These are phyloP conservation scores for Physaria fendleri DNA, from an alignment of 345 rosid genomes.

Conservation along the genomic window DNA sequence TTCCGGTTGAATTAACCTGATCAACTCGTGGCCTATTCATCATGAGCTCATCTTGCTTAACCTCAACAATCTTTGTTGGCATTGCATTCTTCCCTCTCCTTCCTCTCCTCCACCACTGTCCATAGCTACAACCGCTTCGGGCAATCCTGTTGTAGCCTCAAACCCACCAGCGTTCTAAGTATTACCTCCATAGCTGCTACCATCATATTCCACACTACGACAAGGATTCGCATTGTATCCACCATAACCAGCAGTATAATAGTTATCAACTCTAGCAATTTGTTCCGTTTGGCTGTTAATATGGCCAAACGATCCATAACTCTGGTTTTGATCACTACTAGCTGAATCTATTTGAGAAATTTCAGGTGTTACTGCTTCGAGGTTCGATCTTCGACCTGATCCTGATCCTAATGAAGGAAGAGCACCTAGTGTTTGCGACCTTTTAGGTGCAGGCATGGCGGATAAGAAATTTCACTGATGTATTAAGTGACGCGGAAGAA, in stretches of 20 bases:
- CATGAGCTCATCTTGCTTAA: conserved; percentile 90
- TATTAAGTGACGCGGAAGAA: conserved; percentile 21
- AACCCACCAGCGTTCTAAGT: conserved; percentile 36
- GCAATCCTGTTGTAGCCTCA: conserved; percentile 23
- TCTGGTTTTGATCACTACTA: conserved; percentile 15
- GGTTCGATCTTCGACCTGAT: conserved; percentile 60
- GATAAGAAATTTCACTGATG: conserved; percentile 67
- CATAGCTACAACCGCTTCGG: conserved; percentile 26
- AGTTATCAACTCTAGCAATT: conserved; percentile 21
- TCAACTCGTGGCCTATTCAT: conserved; percentile 92
- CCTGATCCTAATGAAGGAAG: conserved; percentile 44
- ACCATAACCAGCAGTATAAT: conserved; percentile 24
- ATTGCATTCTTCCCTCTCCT: conserved; percentile 74
- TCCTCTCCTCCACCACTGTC: conserved; percentile 39
- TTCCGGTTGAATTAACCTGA: conserved; percentile 76
- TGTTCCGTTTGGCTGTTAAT: conserved; percentile 25
- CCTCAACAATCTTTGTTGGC: conserved; percentile 81
- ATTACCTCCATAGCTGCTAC: conserved; percentile 30
- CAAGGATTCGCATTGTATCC: conserved; percentile 34
- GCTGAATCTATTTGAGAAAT: conserved; percentile 26
- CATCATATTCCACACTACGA: conserved; percentile 29
- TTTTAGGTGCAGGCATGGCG: conserved; percentile 67
- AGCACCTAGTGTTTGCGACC: conserved; percentile 58
- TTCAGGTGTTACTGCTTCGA: conserved; percentile 46
- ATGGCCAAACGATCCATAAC: conserved; percentile 20